Percentiles rank a stretch among this genome's conserved stretches.
Conservation (phyloP, 257 asterid species). For the Orobanche coerulescens region DNA sequence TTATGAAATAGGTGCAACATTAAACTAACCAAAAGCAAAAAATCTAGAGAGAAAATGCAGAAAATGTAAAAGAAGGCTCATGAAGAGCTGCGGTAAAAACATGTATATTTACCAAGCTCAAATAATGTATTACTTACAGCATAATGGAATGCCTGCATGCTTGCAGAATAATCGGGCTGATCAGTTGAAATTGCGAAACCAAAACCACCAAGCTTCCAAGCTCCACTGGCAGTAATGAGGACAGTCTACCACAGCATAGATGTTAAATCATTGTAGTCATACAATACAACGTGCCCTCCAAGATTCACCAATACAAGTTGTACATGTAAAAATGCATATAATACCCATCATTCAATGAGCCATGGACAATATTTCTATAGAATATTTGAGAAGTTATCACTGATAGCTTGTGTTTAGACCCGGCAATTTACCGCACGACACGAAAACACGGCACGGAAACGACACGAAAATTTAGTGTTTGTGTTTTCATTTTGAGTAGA, state of each 20-base stretch:
- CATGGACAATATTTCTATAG: neutral
- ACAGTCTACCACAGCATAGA: slow-evolving; percentile 46
- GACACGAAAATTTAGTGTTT: too few relatives aligned
- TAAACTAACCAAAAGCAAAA: slow-evolving; percentile 14
- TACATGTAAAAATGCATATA: neutral
- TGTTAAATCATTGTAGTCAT: slow-evolving; percentile 20
- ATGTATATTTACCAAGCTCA: slow-evolving; percentile 21
- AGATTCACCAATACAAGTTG: neutral
- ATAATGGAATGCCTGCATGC: slow-evolving; percentile 75
- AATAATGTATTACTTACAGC: slow-evolving; percentile 62
- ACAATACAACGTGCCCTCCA: slow-evolving; percentile 17
- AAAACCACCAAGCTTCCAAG: slow-evolving; percentile 98
- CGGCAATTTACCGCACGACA: too few relatives aligned
- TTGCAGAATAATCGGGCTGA: slow-evolving; percentile 55
- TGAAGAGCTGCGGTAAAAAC: slow-evolving; percentile 10
- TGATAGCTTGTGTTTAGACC: too few relatives aligned
- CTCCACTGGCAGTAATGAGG: slow-evolving; percentile 91
- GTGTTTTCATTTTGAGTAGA: too few relatives aligned
- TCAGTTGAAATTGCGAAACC: slow-evolving; percentile 75
- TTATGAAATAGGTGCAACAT: slow-evolving; percentile 2
- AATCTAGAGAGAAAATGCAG: neutral
- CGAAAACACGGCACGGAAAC: too few relatives aligned
- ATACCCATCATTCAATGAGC: slow-evolving; percentile 11
- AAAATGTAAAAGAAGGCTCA: slow-evolving; percentile 1
- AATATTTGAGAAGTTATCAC: neutral